Conservation (phyloP, 2,329 filamentous ascomycete genomes). For the Neofusicoccum laricinum region DNA sequence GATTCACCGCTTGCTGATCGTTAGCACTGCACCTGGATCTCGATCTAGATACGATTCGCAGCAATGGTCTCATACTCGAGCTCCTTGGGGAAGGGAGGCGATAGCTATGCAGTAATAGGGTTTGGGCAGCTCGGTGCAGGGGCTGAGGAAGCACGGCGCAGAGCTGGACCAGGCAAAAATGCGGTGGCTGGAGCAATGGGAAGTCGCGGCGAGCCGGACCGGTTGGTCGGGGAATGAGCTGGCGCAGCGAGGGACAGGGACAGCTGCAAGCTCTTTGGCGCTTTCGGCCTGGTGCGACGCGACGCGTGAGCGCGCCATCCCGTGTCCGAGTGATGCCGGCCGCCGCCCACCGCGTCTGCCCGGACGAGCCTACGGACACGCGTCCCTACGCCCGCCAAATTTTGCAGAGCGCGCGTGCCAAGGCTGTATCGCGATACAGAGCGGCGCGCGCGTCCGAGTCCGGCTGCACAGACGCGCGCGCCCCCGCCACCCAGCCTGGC, state of each 20-base stretch:
- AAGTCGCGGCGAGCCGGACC: too few relatives aligned
- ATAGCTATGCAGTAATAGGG: too few relatives aligned
- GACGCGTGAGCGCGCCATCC: background rate
- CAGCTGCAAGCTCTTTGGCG: background rate
- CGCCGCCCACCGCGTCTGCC: background rate
- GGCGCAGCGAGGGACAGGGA: background rate
- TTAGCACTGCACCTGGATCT: too few relatives aligned
- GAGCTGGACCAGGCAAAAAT: too few relatives aligned
- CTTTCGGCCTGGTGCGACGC: background rate
- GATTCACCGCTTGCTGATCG: too few relatives aligned
- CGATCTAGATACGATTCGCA: background rate
- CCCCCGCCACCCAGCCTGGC: too few relatives aligned
- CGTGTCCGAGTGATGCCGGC: background rate
- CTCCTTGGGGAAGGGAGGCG: background rate
- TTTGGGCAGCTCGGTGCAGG: too few relatives aligned
- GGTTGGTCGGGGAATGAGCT: too few relatives aligned
- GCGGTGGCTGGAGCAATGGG: too few relatives aligned
- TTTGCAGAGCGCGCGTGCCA: background rate
- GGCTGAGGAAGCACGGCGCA: too few relatives aligned
- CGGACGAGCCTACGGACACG: background rate
- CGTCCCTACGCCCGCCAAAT: background rate
- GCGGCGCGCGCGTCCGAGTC: background rate
- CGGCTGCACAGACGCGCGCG: background rate
- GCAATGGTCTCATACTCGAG: background rate
- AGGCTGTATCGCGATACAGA: conserved; percentile 4